Conservation (phyloP, 140 eudicot species). For the Stevia rebaudiana region DNA sequence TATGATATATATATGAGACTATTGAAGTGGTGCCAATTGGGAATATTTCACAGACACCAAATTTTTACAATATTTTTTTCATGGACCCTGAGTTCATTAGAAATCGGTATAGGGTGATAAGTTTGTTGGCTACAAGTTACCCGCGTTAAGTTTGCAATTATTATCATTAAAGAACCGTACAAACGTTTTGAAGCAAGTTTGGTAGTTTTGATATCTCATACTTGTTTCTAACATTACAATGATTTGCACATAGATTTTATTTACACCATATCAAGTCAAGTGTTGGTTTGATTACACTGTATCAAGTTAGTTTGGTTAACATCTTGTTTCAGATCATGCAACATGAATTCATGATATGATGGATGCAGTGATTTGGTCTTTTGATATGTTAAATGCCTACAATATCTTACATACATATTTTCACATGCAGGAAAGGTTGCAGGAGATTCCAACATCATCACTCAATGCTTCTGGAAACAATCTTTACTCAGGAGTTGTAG, state of each 20-base stretch:
- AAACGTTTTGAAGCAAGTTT: neutral
- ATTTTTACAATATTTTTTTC: neutral
- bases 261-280: neutral
- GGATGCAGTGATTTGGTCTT: neutral
- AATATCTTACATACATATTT: slow-evolving; percentile 4
- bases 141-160: too few species aligned
- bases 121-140: slow-evolving; percentile 8
- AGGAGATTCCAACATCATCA: slow-evolving; percentile 84
- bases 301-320: neutral
- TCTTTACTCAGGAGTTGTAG: slow-evolving; percentile 38
- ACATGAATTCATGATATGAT: neutral
- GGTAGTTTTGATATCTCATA: neutral
- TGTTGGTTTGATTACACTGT: neutral
- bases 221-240: neutral
- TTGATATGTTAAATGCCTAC: neutral
- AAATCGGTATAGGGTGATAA: slow-evolving; percentile 1
- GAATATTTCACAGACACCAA: neutral
- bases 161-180: neutral
- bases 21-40: slow-evolving; percentile 10
- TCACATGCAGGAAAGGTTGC: slow-evolving; percentile 63
- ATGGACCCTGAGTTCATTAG: neutral
- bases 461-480: slow-evolving; percentile 48
- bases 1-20: neutral
- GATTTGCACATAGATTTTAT: neutral
- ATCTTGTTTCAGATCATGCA: neutral